These are phyloP conservation scores for Pugionium dolabratum DNA, from an alignment of 345 rosid genomes.

Conservation along the genomic window DNA sequence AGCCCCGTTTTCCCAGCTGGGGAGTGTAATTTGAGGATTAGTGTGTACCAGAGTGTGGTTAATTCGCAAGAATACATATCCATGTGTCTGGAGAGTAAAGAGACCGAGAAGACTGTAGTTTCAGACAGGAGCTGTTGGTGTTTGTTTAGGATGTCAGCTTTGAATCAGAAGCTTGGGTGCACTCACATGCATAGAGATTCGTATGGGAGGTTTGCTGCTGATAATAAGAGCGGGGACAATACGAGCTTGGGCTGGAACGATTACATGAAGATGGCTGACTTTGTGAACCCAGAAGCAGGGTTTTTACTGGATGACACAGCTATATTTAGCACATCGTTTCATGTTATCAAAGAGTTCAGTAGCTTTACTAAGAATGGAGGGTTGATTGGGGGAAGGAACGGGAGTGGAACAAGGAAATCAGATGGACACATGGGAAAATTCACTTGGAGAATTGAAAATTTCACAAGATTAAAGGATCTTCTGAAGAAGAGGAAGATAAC, in stretches of 20 bases:
- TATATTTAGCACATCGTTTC: conserved; percentile 87
- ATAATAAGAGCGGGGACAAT: conserved; percentile 92
- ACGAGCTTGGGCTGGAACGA: conserved; percentile 99
- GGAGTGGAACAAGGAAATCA: conserved; percentile 69
- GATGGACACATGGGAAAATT: conserved; percentile 92
- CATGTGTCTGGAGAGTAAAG: conserved; percentile 98
- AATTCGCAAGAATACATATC: conserved; percentile 81
- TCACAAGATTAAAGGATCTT: conserved; percentile 88
- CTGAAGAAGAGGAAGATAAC: conserved; percentile 97
- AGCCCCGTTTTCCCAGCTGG: conserved; percentile 98
- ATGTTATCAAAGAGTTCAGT: conserved; percentile 84
- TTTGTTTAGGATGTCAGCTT: conserved; percentile 90
- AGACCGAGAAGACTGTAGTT: conserved; percentile 65
- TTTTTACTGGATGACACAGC: conserved; percentile 86
- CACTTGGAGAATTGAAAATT: conserved; percentile 89
- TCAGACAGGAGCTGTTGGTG: conserved; percentile 98
- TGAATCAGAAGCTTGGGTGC: conserved; percentile 87
- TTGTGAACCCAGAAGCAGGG: conserved; percentile 69
- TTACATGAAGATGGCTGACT: conserved; percentile 91
- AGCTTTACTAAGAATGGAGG: conserved; percentile 72
- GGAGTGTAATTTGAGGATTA: conserved; percentile 88
- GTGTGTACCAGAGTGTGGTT: conserved; percentile 89
- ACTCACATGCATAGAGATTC: conserved; percentile 95
- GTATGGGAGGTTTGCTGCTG: conserved; percentile 88
- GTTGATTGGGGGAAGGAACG: conserved; percentile 59